Conservation (phyloP, 2,329 filamentous ascomycete genomes). For the Beauveria asiatica region DNA sequence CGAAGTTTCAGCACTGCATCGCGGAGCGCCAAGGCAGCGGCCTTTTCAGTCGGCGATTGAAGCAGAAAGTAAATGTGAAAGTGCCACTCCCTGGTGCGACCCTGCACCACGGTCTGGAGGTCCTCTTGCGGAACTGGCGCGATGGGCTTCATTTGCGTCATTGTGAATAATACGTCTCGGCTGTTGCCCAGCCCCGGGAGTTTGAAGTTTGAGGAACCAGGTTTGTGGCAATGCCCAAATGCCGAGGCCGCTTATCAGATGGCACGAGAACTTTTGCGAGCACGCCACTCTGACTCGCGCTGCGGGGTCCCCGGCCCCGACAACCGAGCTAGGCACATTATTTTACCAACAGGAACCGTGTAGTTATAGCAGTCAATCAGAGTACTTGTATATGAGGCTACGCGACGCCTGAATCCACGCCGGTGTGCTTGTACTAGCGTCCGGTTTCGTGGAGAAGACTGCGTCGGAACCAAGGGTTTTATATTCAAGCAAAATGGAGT, state of each 20-base stretch:
- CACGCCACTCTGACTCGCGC: neutral
- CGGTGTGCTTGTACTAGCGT: neutral
- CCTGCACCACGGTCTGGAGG: constrained; percentile 22
- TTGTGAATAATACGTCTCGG: neutral
- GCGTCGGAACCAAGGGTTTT: no score
- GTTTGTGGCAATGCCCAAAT: neutral
- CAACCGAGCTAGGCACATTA: neutral
- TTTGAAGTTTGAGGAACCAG: neutral
- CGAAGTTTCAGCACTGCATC: constrained; percentile 24
- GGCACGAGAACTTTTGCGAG: constrained; percentile 1
- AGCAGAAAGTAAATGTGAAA: constrained; percentile 28
- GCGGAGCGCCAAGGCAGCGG: constrained; percentile 24
- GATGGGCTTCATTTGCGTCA: constrained; percentile 7
- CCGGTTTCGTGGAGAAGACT: neutral
- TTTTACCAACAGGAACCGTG: neutral
- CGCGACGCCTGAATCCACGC: no score
- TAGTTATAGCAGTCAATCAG: no score
- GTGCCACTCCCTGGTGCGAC: constrained; percentile 24
- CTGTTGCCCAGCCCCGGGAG: neutral
- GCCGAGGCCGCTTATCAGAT: constrained; percentile 5
- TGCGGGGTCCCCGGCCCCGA: neutral
- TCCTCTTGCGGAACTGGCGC: constrained; percentile 18
- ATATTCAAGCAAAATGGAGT: neutral
- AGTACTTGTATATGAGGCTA: no score
- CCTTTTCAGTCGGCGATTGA: constrained; percentile 23